Evolutionary conservation across 129 eudicot species (phyloP), one percentile per base, ranked within the genome.

Genomic region (Flaveria trinervia): DNA sequence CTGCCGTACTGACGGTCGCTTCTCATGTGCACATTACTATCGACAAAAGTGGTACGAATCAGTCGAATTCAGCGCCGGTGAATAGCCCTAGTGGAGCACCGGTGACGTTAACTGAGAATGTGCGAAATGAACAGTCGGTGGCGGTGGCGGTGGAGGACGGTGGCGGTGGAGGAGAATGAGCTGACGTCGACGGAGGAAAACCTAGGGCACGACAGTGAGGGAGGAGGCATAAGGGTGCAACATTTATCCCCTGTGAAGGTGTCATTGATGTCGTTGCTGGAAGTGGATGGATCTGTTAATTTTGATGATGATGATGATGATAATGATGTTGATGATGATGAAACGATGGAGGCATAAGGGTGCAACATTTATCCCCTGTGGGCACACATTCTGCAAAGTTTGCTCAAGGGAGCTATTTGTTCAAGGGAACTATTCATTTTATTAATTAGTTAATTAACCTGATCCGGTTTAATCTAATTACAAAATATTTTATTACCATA

Each of bases 391-490:
- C 68, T 94, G 98, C 83, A 84, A 96, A 81, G 68, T 89, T 25
- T 94, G 98, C 51, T 94, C 98, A 1, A 85, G 93, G 70, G 98
- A 94, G 88, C 77, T 94, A 25, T 87, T 78, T 77, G 96, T 87
- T 14, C 26, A 23, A 23, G 26, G 26, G 26, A 23, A 23, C 26
- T 23, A 0, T 23, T 23, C 26, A 23, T 23, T 23, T 23, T 23
- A 23, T 23, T 23, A 23, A 23, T 23, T 23, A 23, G 26, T 23
- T 23, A 0, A 23, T 23, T 23, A 23, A 23, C 1, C 26, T 23
- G 26, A 23, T 23, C 26, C 26, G 1, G 26, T 23, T 23, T 23
- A 23, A 23, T 23, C 26, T 23, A 23, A 23, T 23, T 23, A 23
- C 26, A 23, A 1, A 23, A 23, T 23, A 23, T 23, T 23, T 23